These are phyloP conservation scores for Lecanicillium sp. DNA, from an alignment of 2,329 filamentous ascomycete species.

Conservation along the genomic window DNA sequence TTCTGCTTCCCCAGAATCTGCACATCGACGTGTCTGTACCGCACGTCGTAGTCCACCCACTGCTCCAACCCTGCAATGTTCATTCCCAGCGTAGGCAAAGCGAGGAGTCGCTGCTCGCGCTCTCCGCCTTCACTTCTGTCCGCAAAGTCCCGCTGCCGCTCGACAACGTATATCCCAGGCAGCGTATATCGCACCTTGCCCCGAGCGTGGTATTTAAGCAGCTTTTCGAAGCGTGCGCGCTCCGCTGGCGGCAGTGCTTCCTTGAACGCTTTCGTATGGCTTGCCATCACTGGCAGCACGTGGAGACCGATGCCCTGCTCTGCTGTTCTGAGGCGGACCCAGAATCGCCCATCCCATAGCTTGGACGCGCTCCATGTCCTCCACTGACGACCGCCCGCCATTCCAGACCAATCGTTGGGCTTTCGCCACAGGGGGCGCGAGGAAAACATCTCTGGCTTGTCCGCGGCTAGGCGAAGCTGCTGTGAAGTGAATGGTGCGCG, in stretches of 20 bases:
- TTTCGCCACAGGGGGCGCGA: neutral
- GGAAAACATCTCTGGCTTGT: neutral
- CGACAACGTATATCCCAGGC: slow-evolving; percentile 46
- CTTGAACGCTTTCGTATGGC: slow-evolving; percentile 43
- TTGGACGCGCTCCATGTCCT: slow-evolving; percentile 27
- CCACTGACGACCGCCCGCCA: slow-evolving; percentile 22
- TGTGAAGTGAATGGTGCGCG: slow-evolving; percentile 40
- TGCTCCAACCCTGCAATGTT: slow-evolving; percentile 39
- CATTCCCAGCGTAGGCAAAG: slow-evolving; percentile 47
- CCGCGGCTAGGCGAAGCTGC: slow-evolving; percentile 16
- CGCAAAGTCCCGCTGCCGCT: slow-evolving; percentile 20
- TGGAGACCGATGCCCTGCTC: slow-evolving; percentile 33
- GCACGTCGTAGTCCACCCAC: slow-evolving; percentile 44
- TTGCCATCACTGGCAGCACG: slow-evolving; percentile 40
- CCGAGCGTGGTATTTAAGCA: slow-evolving; percentile 45
- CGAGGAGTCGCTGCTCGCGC: slow-evolving; percentile 31
- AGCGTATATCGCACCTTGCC: slow-evolving; percentile 51
- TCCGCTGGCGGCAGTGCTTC: slow-evolving; percentile 32
- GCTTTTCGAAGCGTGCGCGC: slow-evolving; percentile 30
- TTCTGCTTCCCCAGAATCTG: slow-evolving; percentile 27
- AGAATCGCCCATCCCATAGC: slow-evolving; percentile 57
- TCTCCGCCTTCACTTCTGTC: slow-evolving; percentile 6
- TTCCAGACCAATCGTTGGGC: neutral
- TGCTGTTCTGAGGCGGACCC: slow-evolving; percentile 45
- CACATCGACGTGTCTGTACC: slow-evolving; percentile 45